phyloP scores from a whole-genome alignment of 83 land plant genomes.

The Diphasiastrum complanatum region DNA sequence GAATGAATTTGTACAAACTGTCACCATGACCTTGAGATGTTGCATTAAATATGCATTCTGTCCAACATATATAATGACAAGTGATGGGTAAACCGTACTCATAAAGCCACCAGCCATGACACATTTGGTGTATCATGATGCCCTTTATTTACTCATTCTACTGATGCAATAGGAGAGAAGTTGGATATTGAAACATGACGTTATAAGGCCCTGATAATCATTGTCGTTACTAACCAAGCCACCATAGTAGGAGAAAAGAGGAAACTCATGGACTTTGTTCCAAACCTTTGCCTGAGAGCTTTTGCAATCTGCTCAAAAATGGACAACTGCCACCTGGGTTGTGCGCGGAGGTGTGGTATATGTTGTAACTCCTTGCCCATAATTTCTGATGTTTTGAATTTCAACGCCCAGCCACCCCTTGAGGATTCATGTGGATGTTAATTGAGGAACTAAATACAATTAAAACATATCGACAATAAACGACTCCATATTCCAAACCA shows the following conservation, averaged over 20 bases:
- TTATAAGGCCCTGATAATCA: slow-evolving; percentile 42
- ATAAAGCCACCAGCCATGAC: slow-evolving; percentile 45
- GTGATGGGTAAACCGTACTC: slow-evolving; percentile 47
- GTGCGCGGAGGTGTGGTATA: too few relatives aligned
- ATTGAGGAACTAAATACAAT: slow-evolving; percentile 36
- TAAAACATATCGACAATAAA: too few relatives aligned
- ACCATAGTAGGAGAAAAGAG: slow-evolving; percentile 52
- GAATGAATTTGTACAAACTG: slow-evolving; percentile 66
- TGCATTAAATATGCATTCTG: slow-evolving; percentile 61
- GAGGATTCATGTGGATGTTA: too few relatives aligned
- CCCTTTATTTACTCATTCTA: not conserved
- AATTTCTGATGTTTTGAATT: too few relatives aligned
- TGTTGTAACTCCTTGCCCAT: too few relatives aligned
- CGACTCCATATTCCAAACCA: too few relatives aligned
- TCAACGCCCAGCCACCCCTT: too few relatives aligned
- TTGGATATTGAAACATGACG: slow-evolving; percentile 33
- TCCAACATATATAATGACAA: slow-evolving; percentile 59
- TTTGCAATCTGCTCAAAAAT: slow-evolving; percentile 23
- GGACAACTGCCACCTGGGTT: slow-evolving; percentile 26
- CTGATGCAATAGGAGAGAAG: slow-evolving; percentile 22
- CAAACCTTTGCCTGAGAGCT: slow-evolving; percentile 40
- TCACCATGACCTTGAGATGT: slow-evolving; percentile 39
- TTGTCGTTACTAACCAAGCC: slow-evolving; percentile 39
- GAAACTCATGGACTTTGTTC: slow-evolving; percentile 46
- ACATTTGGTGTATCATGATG: not conserved